Conservation (phyloP, 345 rosid species). For the Lumnitzera racemosa region DNA sequence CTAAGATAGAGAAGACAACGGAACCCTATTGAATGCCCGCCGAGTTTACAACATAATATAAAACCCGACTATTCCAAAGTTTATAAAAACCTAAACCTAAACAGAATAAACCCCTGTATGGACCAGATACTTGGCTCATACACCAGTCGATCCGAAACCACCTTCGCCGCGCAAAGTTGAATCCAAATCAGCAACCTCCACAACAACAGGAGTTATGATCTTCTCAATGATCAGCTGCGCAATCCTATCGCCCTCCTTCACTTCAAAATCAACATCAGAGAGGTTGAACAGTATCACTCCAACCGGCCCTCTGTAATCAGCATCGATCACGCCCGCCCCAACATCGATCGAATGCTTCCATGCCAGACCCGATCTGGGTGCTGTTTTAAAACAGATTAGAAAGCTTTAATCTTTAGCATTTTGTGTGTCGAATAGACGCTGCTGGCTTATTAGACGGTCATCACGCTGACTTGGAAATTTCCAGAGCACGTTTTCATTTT, state of each 20-base stretch:
- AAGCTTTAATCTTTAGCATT: no score
- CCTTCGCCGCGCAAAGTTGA: conserved; percentile 63
- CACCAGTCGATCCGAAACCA: conserved; percentile 84
- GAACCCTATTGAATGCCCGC: no score
- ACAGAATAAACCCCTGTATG: not conserved
- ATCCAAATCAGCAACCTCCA: conserved; percentile 71
- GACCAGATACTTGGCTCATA: conserved; percentile 12
- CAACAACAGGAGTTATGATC: conserved; percentile 56
- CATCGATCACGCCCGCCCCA: conserved; percentile 77
- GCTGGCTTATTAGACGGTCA: no score
- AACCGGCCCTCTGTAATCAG: conserved; percentile 73
- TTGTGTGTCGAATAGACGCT: not conserved
- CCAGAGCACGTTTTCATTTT: no score
- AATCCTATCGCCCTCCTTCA: conserved; percentile 54
- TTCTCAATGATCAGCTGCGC: conserved; percentile 72
- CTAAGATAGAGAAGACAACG: no score
- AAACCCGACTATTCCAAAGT: not conserved
- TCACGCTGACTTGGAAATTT: no score
- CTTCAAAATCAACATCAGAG: conserved; percentile 55
- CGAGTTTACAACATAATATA: not conserved
- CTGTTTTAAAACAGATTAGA: conserved; percentile 2
- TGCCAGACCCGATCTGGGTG: conserved; percentile 73
- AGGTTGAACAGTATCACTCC: conserved; percentile 70
- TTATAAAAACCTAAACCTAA: not conserved
- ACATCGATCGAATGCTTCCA: conserved; percentile 80